Evolutionary conservation across 1,284 basidiomycete genomes (phyloP), one percentile per base, ranked within the genome.

Genomic region (Pseudozyma hubeiensis): DNA sequence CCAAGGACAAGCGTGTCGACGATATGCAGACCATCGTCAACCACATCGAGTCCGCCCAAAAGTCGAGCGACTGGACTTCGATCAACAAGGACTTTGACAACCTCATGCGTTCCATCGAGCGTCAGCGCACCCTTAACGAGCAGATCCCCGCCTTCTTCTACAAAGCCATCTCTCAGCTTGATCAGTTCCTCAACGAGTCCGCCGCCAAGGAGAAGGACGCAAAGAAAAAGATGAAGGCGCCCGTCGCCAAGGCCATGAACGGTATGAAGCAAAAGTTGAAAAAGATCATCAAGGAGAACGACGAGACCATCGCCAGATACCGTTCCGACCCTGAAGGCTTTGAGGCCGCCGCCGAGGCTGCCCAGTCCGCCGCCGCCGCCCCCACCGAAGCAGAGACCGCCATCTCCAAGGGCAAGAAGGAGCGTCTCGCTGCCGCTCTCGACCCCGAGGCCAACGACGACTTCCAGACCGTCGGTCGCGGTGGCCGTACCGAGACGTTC

Each of bases 201-300:
- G 86, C 93, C 47, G 88, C 91, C 29, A 91, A 92, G 83, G 94
- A 83, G 58, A 80, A 83, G 73, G 73, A 94, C 85, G 96, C 96
- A 89, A 75, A 70, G 86, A 97, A 97, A 87, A 99, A 98, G 88
- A 94, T 97, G 91, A 96, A 96, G 79, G 93, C 94, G 1, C 91
- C 89, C 72, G 96, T 96, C 83, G 92, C 94, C 50, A 94, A 93
- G 84, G 94, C 94, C 1, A 88, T 98, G 80, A 98, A 94, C 76
- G 92, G 92, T 30, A 93, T 97, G 90, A 97, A 95, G 87, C 95
- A 98, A 86, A 98, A 96, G 85, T 88, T 98, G 69, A 95, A 93
- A 86, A 98, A 96, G 87, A 89, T 91, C 34, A 83, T 88, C 66
- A 97, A 95, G 86, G 97, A 98, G 84, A 90, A 93, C 83, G 97